These are phyloP conservation scores for Thuidium tamariscinum DNA, from an alignment of 225 moss, liverwort and hornwort genomes.

Conservation along the genomic window DNA sequence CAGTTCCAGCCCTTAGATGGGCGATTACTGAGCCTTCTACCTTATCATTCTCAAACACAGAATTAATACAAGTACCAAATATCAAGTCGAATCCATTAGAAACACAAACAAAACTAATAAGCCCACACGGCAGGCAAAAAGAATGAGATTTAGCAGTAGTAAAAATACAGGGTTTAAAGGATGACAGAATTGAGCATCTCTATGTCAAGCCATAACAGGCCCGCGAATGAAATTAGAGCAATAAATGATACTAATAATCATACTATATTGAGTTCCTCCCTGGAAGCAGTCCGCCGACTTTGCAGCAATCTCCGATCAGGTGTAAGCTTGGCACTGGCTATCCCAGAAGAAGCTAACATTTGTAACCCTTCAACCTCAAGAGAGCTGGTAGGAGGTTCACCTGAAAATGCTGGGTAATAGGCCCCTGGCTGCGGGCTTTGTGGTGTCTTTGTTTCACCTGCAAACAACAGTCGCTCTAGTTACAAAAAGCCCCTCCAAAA, in stretches of 20 bases:
- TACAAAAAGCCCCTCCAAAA: not conserved
- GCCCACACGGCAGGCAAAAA: slow-evolving; percentile 16
- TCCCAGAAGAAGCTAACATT: slow-evolving; percentile 35
- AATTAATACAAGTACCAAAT: not conserved
- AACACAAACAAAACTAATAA: not conserved
- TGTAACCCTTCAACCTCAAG: slow-evolving; percentile 27
- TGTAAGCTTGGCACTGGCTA: slow-evolving; percentile 33
- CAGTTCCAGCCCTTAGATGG: no score
- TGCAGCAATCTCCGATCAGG: slow-evolving; percentile 40
- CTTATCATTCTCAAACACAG: not conserved
- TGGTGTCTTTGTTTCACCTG: slow-evolving; percentile 41
- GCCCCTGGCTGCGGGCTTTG: slow-evolving; percentile 49
- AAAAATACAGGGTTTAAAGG: slow-evolving; percentile 29
- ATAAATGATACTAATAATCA: not conserved
- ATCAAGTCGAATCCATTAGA: not conserved
- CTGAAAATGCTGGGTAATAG: slow-evolving; percentile 22
- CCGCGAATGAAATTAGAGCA: not conserved
- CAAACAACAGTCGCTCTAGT: not conserved
- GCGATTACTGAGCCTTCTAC: no score
- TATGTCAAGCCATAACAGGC: slow-evolving; percentile 1
- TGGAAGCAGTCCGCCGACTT: slow-evolving; percentile 38
- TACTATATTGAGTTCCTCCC: slow-evolving; percentile 30
- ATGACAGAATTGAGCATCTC: slow-evolving; percentile 2
- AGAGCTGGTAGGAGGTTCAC: slow-evolving; percentile 2
- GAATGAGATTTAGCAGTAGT: slow-evolving; percentile 24